phyloP scores from a whole-genome alignment of 495 filamentous ascomycete species.

The Penicillium soppii region DNA sequence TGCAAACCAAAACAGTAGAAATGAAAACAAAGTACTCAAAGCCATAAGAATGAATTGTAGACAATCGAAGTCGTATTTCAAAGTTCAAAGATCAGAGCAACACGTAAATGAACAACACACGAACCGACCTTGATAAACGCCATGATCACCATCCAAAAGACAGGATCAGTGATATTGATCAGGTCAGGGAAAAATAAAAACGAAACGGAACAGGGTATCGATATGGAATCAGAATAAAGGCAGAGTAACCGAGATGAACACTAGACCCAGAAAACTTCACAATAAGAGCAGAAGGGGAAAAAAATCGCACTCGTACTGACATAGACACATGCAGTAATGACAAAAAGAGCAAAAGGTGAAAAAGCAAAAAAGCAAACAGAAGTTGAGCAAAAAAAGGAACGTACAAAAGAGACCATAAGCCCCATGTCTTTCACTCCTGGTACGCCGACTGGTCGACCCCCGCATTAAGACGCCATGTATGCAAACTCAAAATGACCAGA shows the following conservation, averaged over 20 bases:
- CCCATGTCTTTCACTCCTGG: conserved; percentile 30
- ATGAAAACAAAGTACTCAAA: neutral
- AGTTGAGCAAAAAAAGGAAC: conserved; percentile 18
- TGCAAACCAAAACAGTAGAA: neutral
- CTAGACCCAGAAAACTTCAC: conserved; percentile 20
- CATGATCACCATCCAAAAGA: neutral
- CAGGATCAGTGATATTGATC: neutral
- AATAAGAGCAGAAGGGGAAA: conserved; percentile 15
- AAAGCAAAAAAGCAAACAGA: conserved; percentile 18
- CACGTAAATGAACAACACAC: conserved; percentile 2
- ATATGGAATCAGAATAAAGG: conserved; percentile 25
- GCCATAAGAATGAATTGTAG: neutral
- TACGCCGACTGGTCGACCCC: conserved; percentile 32
- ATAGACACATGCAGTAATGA: neutral
- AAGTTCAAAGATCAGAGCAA: neutral
- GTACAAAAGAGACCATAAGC: conserved; percentile 22
- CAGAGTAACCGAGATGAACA: conserved; percentile 17
- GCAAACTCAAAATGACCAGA: conserved; percentile 28
- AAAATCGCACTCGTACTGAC: neutral
- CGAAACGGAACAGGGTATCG: conserved; percentile 36
- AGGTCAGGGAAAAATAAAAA: neutral
- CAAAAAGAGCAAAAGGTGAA: neutral
- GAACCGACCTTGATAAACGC: neutral
- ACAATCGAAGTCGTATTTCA: neutral
- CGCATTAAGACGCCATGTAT: conserved; percentile 42